Evolutionary conservation across 495 filamentous ascomycete species (phyloP), one percentile per base, ranked within the genome.

Genomic region (Trichoderma reesei): DNA sequence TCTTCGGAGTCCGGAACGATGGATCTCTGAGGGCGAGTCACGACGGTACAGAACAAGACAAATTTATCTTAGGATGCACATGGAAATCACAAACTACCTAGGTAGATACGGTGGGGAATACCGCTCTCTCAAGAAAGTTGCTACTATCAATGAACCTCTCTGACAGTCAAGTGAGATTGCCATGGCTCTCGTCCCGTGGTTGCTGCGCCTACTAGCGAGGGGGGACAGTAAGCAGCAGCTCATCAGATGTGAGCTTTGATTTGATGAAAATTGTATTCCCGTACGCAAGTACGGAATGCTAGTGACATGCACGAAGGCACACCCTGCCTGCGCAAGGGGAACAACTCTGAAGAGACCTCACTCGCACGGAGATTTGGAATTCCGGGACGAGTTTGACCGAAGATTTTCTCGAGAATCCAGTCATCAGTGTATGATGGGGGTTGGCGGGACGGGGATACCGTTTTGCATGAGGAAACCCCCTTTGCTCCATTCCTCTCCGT

Each of bases 181-280:
- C 38, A 3, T 39, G 38, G 38, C 38, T 39, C 6, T 39, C 6
- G 6, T 39, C 11, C 11, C 11, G n/a, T 46, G 42, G 16, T 14
- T 16, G 42, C 16, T 18, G 42, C 42, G 42, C 42, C 13, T 46
- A 26, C 26, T 26, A 26, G 26, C 26, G 26, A 26, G 26, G 26
- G 26, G 51, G 34, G 20, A n/a, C 7, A 8, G 10, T 11, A 56
- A 56, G 31, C 26, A 26, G 44, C 44, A 18, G 41, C 6, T 44
- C n/a, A 44, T 13, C 16, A 20, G 44, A 5, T 48, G 14, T 48
- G 44, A 8, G 44, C 10, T 34, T 31, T 56, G 51, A 56, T 56
- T 56, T 33, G 51, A 56, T 56, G 51, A 33, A 56, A 56, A 56
- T 56, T 10, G 26, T 56, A 56, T 56, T 56, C 26, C 51, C 51